These are phyloP conservation scores for Neonectria punicea DNA, from an alignment of 2,329 filamentous ascomycete species.

Conservation along the genomic window DNA sequence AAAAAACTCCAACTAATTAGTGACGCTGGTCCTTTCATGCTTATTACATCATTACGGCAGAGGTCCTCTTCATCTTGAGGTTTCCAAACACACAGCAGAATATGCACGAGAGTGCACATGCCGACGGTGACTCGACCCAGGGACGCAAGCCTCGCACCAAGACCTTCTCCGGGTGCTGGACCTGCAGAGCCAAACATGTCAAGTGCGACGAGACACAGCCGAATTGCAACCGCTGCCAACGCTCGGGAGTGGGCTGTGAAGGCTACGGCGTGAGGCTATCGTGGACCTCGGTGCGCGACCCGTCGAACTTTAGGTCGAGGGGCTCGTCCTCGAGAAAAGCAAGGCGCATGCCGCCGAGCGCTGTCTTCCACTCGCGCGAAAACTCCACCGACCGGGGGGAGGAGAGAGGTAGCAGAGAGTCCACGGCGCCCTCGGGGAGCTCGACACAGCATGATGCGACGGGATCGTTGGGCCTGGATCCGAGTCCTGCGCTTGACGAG, in stretches of 20 bases:
- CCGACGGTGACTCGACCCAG: conserved; percentile 24
- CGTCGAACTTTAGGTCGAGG: conserved; percentile 29
- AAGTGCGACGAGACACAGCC: conserved; percentile 44
- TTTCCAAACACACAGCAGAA: background rate
- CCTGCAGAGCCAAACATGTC: conserved; percentile 40
- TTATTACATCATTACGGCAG: background rate
- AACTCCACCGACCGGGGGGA: conserved; percentile 5
- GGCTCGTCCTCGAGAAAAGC: conserved; percentile 19
- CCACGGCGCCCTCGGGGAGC: conserved; percentile 2
- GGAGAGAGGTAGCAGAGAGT: conserved; percentile 3
- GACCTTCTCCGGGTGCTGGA: conserved; percentile 43
- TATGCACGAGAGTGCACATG: conserved; percentile 27
- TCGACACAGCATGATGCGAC: conserved; percentile 6
- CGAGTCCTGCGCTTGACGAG: background rate
- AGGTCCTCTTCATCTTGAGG: background rate
- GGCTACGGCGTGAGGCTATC: conserved; percentile 39
- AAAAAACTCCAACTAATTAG: too few relatives aligned
- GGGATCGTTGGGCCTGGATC: background rate
- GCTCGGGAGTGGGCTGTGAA: conserved; percentile 33
- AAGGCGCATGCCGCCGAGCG: conserved; percentile 12
- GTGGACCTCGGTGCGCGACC: conserved; percentile 40
- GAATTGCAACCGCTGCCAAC: conserved; percentile 34
- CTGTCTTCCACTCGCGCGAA: conserved; percentile 10
- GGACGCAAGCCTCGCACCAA: conserved; percentile 39
- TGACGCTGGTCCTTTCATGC: background rate